Conservation (phyloP, 2,329 filamentous ascomycete genomes). For the Apiospora malaysiana region DNA sequence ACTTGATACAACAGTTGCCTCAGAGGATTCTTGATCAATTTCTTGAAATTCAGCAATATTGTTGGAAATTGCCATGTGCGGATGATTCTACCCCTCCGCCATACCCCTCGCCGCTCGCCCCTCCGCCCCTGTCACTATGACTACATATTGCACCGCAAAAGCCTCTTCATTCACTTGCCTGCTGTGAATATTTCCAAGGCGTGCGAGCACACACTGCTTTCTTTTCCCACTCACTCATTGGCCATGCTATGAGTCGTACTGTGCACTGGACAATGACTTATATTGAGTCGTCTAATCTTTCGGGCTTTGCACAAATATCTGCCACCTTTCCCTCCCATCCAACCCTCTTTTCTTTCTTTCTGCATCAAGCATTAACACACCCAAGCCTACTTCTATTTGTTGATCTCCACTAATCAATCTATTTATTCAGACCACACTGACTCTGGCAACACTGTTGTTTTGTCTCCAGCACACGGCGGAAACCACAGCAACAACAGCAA, state of each 20-base stretch:
- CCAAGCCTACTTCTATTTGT: background rate
- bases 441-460: background rate
- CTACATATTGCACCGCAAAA: background rate
- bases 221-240: background rate
- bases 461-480: background rate
- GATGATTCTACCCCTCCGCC: too few species aligned
- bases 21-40: too few species aligned
- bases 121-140: background rate
- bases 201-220: background rate
- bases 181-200: background rate
- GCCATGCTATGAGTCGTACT: background rate
- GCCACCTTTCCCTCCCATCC: background rate
- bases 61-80: too few species aligned
- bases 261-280: background rate
- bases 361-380: background rate
- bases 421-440: background rate
- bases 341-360: background rate
- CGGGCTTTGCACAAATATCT: background rate
- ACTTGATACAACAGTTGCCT: background rate
- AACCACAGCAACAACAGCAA: background rate
- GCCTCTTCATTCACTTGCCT: background rate
- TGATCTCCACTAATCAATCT: background rate
- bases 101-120: background rate
- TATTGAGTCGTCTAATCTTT: background rate
- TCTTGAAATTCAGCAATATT: too few species aligned